These are phyloP conservation scores for Xylaria sp. DNA, from an alignment of 2,329 filamentous ascomycete species.

Conservation along the genomic window DNA sequence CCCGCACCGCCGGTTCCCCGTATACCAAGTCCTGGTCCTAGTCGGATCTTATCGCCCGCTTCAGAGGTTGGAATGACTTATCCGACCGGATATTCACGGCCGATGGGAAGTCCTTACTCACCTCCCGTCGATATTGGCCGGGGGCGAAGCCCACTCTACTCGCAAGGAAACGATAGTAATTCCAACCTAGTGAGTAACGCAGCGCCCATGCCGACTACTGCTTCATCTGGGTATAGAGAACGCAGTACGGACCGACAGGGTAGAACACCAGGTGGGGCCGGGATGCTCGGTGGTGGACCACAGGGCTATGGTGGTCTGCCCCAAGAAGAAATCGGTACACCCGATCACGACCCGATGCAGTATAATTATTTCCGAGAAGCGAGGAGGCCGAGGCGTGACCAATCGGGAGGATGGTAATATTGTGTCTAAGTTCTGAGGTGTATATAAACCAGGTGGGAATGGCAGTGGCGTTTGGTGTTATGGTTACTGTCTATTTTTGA, in stretches of 20 bases:
- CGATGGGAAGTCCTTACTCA: slow-evolving; percentile 43
- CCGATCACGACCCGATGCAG: slow-evolving; percentile 56
- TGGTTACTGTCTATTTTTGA: slow-evolving; percentile 24
- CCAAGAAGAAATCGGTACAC: slow-evolving; percentile 56
- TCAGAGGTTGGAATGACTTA: slow-evolving; percentile 43
- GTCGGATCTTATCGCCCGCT: slow-evolving; percentile 41
- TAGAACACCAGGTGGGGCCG: slow-evolving; percentile 48
- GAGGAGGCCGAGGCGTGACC: slow-evolving; percentile 34
- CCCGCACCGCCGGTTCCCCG: slow-evolving; percentile 51
- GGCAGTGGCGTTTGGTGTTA: slow-evolving; percentile 34
- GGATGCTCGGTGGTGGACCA: slow-evolving; percentile 67
- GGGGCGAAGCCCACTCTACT: slow-evolving; percentile 60
- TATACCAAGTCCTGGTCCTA: slow-evolving; percentile 44
- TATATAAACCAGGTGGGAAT: slow-evolving; percentile 27
- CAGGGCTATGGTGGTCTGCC: slow-evolving; percentile 69
- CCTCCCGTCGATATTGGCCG: slow-evolving; percentile 45
- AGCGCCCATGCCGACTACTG: slow-evolving; percentile 60
- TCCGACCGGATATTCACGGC: slow-evolving; percentile 42
- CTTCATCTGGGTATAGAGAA: slow-evolving; percentile 48
- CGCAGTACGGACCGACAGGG: slow-evolving; percentile 47
- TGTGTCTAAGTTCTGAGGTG: not conserved
- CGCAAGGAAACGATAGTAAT: slow-evolving; percentile 62
- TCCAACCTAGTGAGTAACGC: slow-evolving; percentile 64
- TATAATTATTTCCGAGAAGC: slow-evolving; percentile 66
- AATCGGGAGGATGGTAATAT: slow-evolving; percentile 33